Evolutionary conservation across 345 rosid species (phyloP), one percentile per base, ranked within the genome.

Genomic region (Ricinus communis): DNA sequence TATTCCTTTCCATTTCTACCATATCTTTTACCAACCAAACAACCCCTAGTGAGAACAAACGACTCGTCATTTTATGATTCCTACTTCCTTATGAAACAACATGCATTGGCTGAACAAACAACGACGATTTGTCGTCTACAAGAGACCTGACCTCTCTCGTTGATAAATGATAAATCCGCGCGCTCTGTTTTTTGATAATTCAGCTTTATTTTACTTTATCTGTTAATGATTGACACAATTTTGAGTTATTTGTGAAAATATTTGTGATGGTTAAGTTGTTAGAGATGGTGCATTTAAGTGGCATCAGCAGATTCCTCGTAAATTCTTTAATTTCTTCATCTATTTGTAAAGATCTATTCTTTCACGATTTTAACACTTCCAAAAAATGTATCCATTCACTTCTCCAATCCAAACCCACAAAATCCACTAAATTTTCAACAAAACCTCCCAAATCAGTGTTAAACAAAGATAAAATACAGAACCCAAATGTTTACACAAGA

Each of bases 401-500:
- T 2, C 86, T 75, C 65, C 84, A 73, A 62, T 74, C 68, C 73
- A 83, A 40, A 33, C 38, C 38, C 38, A 33, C 2, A 33, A 33
- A 33, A 6, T 33, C 6, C 38, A 6, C 38, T 6, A 33, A 33
- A 49, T 41, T 9, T 28, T 19, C 69, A 47, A 30, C 18, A 50
- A 65, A 58, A 30, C 56, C 55, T 0, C 4, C 56, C 66, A 66
- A 73, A 25, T 45, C 76, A 22, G 18, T 27, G 4, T 33, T 6
- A 33, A 33, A 33, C 2, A 33, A 33, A 33, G 38, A 2, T 33
- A 33, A n/a, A n/a, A n/a, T 6, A 25, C 68, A 62, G 18, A 78
- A 70, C 4, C 85, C 85, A 25, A 84, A 68, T 58, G 10, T 71
- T 15, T 90, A 86, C 58, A 88, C 82, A 81, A 81, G 95, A 73